Evolutionary conservation across 2,329 filamentous ascomycete species (phyloP).

Genomic region (Knufia fluminis): DNA sequence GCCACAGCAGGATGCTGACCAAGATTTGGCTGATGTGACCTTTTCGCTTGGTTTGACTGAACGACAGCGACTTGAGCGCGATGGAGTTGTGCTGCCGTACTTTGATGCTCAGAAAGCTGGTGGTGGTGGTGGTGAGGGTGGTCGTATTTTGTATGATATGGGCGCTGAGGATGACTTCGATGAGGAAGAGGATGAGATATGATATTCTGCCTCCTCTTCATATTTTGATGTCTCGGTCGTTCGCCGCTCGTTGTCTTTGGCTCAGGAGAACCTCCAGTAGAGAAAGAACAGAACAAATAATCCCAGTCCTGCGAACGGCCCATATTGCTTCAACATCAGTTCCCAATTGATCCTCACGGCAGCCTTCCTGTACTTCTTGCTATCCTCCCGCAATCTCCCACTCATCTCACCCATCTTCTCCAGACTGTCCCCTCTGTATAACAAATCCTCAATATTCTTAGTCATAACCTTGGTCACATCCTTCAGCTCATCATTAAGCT

Average conservation of each 20-base stretch:
- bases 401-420: constrained; percentile 97
- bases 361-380: constrained; percentile 84
- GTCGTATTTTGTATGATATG: constrained; percentile 93
- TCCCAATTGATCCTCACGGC: constrained; percentile 98
- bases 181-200: constrained; percentile 90
- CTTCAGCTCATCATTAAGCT: constrained; percentile 90
- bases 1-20: constrained; percentile 32
- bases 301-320: constrained; percentile 72
- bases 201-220: too few species aligned
- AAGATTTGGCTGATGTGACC: constrained; percentile 59
- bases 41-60: constrained; percentile 84
- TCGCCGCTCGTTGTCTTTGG: not conserved
- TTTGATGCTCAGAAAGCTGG: constrained; percentile 86
- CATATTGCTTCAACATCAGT: constrained; percentile 90
- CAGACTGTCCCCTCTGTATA: constrained; percentile 87
- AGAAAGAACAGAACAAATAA: constrained; percentile 79
- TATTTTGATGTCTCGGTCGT: not conserved
- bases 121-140: constrained; percentile 70
- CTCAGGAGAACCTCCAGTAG: constrained; percentile 84
- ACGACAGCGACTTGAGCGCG: constrained; percentile 75
- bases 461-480: constrained; percentile 99
- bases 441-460: constrained; percentile 96
- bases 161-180: constrained; percentile 94
- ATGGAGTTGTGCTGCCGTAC: constrained; percentile 86
- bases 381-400: constrained; percentile 77